phyloP scores from a whole-genome alignment of 2,329 filamentous ascomycete species.

The Aspergillus neotritici region DNA sequence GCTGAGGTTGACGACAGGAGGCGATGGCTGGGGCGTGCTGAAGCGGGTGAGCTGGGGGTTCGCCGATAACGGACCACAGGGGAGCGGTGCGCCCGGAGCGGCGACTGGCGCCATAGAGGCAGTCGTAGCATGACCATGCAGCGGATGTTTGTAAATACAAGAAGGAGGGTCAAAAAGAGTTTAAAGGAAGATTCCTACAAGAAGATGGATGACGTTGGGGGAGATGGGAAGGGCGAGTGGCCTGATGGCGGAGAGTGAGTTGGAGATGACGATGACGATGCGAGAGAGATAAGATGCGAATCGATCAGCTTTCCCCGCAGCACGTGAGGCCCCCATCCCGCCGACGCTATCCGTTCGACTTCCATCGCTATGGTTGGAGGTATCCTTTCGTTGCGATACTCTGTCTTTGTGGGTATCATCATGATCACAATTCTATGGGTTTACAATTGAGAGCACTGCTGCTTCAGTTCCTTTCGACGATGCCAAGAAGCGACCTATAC shows the following conservation, averaged over 20 bases:
- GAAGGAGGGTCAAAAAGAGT: neutral
- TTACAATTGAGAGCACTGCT: no score
- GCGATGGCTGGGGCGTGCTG: slow-evolving; percentile 9
- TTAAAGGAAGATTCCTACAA: neutral
- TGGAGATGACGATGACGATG: slow-evolving; percentile 2
- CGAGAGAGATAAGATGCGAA: slow-evolving; percentile 15
- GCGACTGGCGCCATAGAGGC: slow-evolving; percentile 23
- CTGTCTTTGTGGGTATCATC: no score
- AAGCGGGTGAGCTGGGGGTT: slow-evolving; percentile 6
- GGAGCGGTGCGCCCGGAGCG: slow-evolving; percentile 15
- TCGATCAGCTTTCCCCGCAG: slow-evolving; percentile 20
- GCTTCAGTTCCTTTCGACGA: no score
- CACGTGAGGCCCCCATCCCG: slow-evolving; percentile 17
- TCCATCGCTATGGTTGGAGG: neutral
- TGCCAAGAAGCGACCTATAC: no score
- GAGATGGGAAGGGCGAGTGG: neutral
- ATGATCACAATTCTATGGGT: no score
- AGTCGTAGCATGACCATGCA: slow-evolving; percentile 28
- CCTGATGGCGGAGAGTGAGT: neutral
- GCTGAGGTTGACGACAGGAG: slow-evolving; percentile 26
- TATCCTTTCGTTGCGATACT: no score
- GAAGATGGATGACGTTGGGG: no score
- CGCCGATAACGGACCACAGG: slow-evolving; percentile 20
- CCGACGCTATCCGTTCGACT: slow-evolving; percentile 9
- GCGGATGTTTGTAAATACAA: slow-evolving; percentile 3